phyloP scores from a whole-genome alignment of 2,329 filamentous ascomycete genomes.

The Ascochyta viciae-villosae region DNA sequence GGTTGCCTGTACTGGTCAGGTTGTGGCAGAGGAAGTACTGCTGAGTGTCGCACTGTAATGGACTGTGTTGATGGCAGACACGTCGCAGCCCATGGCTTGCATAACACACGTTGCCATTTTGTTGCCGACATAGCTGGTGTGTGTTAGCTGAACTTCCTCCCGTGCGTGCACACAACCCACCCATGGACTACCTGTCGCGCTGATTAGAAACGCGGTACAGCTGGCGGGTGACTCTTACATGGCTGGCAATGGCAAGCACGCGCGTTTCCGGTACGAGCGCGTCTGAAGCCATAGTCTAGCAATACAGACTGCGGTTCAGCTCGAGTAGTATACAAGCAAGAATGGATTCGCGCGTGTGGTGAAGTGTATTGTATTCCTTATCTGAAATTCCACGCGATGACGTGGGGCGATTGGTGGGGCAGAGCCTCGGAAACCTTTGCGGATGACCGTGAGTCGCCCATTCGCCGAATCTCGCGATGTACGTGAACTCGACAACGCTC shows the following conservation, averaged over 20 bases:
- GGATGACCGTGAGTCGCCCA: slow-evolving; percentile 27
- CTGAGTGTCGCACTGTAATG: slow-evolving; percentile 78
- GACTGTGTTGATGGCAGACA: slow-evolving; percentile 92
- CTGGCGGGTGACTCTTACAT: slow-evolving; percentile 69
- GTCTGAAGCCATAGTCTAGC: slow-evolving; percentile 42
- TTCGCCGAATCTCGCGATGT: slow-evolving; percentile 6
- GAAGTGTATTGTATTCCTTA: slow-evolving; percentile 40
- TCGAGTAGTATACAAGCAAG: neutral
- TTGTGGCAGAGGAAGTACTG: neutral
- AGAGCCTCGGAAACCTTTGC: slow-evolving; percentile 21
- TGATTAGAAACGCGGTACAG: slow-evolving; percentile 12
- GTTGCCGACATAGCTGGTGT: slow-evolving; percentile 88
- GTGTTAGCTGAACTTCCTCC: slow-evolving; percentile 29
- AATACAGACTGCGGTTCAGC: neutral
- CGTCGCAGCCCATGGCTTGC: slow-evolving; percentile 92
- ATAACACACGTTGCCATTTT: slow-evolving; percentile 96
- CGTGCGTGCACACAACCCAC: slow-evolving; percentile 59
- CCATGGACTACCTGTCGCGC: slow-evolving; percentile 71
- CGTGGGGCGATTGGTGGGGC: slow-evolving; percentile 42
- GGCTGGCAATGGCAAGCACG: slow-evolving; percentile 89
- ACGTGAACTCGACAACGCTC: slow-evolving; percentile 8
- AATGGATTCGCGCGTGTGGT: neutral
- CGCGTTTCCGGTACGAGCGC: slow-evolving; percentile 64
- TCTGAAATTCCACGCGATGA: slow-evolving; percentile 46
- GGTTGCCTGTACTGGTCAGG: slow-evolving; percentile 72